Evolutionary conservation across 106 monocot species (phyloP).

Genomic region (Amphibolis antarctica): DNA sequence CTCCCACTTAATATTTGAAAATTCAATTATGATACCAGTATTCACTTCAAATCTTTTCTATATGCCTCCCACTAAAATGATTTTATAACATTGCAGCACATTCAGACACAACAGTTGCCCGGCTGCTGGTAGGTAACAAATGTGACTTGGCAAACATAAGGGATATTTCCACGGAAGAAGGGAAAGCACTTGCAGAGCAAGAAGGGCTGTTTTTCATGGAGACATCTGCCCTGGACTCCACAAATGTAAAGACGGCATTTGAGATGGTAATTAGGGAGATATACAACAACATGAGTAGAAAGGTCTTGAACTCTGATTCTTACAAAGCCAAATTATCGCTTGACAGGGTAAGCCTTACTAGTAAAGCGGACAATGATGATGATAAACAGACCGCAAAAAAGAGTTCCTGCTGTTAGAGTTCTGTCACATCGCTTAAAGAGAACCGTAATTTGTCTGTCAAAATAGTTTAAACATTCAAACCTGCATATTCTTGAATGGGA

Average conservation of each 20-base stretch:
- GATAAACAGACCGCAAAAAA: background rate
- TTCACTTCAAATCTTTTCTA: too few species aligned
- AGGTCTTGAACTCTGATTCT: conserved; percentile 42
- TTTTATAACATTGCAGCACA: conserved; percentile 20
- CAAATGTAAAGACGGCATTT: conserved; percentile 39
- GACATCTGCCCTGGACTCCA: conserved; percentile 39
- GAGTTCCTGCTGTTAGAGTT: background rate
- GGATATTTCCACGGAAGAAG: conserved; percentile 32
- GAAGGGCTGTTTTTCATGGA: conserved; percentile 43
- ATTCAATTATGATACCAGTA: too few species aligned
- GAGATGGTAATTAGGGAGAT: conserved; percentile 64
- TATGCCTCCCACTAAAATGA: too few species aligned
- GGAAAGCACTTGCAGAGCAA: conserved; percentile 33
- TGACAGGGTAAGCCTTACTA: conserved; percentile 10
- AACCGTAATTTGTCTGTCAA: background rate
- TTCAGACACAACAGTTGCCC: conserved; percentile 29
- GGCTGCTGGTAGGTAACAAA: conserved; percentile 44
- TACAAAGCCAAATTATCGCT: conserved; percentile 19
- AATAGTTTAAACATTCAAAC: background rate
- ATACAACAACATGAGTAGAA: conserved; percentile 46
- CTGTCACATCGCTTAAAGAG: background rate
- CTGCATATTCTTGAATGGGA: background rate
- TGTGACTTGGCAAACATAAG: conserved; percentile 34
- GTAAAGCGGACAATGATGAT: conserved; percentile 7
- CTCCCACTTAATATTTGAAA: too few species aligned